Percentiles rank a stretch among this genome's conserved stretches.
These are phyloP conservation scores for Populus tomentosa DNA, from an alignment of 441 rosid species.

Conservation along the genomic window DNA sequence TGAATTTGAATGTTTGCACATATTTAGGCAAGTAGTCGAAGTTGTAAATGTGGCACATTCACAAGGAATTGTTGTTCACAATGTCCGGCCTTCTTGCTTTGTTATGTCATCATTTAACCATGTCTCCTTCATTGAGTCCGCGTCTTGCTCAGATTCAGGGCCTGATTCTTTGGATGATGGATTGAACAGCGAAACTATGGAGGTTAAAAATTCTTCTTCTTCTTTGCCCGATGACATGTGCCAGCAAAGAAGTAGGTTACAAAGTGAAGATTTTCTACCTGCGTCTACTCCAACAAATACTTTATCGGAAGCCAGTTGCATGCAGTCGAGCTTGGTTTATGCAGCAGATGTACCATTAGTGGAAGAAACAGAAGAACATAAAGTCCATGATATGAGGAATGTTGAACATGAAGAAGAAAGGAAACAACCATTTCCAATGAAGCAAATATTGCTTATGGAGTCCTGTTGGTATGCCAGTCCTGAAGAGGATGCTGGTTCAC, in stretches of 20 bases:
- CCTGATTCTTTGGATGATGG: conserved; percentile 82
- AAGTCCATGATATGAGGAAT: conserved; percentile 31
- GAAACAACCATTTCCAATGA: conserved; percentile 83
- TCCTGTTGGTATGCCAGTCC: conserved; percentile 85
- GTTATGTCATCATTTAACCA: conserved; percentile 79
- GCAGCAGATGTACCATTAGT: conserved; percentile 22
- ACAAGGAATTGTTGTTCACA: conserved; percentile 72
- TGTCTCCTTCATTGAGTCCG: conserved; percentile 87
- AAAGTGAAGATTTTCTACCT: conserved; percentile 36
- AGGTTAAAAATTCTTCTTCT: conserved; percentile 32
- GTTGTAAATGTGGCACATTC: conserved; percentile 83
- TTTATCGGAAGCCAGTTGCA: conserved; percentile 54
- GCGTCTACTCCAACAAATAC: conserved; percentile 28
- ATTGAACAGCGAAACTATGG: conserved; percentile 41
- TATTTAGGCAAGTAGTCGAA: conserved; percentile 81
- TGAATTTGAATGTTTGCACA: conserved; percentile 70
- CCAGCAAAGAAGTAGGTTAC: conserved; percentile 30
- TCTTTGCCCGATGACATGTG: conserved; percentile 39
- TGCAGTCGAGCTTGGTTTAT: conserved; percentile 45
- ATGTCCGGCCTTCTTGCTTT: conserved; percentile 87
- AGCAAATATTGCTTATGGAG: conserved; percentile 79
- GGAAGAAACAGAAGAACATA: conserved; percentile 41
- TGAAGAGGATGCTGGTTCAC: conserved; percentile 64
- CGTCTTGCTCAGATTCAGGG: conserved; percentile 94
- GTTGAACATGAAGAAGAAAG: conserved; percentile 54